Conservation (phyloP, 805 yeast genomes). For the Candida quercuum region DNA sequence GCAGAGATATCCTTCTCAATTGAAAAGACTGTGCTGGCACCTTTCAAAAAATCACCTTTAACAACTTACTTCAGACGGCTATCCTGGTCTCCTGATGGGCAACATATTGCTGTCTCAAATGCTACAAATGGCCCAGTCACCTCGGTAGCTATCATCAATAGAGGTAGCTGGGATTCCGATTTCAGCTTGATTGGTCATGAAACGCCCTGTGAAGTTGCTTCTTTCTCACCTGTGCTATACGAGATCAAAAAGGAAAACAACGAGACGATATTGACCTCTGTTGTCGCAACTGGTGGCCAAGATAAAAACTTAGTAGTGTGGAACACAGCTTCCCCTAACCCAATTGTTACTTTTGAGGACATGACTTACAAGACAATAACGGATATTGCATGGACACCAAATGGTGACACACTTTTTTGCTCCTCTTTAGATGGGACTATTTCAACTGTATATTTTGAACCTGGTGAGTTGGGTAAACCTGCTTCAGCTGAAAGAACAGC, state of each 20-base stretch:
- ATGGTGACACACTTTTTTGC: conserved; percentile 66
- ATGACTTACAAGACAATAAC: conserved; percentile 75
- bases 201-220: conserved; percentile 77
- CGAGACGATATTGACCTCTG: conserved; percentile 45
- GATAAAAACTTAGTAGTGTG: conserved; percentile 85
- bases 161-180: conserved; percentile 78
- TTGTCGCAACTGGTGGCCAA: conserved; percentile 95
- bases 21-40: conserved; percentile 77
- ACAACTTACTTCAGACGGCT: conserved; percentile 84
- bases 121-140: conserved; percentile 82
- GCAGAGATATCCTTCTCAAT: conserved; percentile 79
- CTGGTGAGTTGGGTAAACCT: conserved; percentile 54
- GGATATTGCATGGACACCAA: conserved; percentile 85
- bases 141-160: conserved; percentile 63
- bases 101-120: conserved; percentile 79
- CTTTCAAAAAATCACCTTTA: conserved; percentile 84
- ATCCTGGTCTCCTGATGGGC: conserved; percentile 93
- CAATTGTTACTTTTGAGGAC: conserved; percentile 75
- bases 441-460: conserved; percentile 58
- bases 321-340: conserved; percentile 74
- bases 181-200: conserved; percentile 77
- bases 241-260: conserved; percentile 25
- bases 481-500: conserved; percentile 64
- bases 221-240: conserved; percentile 67
- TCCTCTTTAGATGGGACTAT: conserved; percentile 86